phyloP scores from a whole-genome alignment of 345 rosid species.

The Brassica nigra region DNA sequence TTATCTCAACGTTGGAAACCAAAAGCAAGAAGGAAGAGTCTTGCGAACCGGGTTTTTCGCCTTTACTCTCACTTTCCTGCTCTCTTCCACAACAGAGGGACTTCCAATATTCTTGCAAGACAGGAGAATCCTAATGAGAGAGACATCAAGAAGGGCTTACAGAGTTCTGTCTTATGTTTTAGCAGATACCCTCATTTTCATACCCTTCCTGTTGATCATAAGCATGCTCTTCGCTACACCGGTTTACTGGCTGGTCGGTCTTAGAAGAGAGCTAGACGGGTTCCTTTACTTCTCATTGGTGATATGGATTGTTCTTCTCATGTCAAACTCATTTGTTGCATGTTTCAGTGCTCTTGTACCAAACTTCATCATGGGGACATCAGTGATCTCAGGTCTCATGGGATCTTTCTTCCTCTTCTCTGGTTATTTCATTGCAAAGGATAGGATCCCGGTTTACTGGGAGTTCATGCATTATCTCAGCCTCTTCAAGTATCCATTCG shows the following conservation, averaged over 20 bases:
- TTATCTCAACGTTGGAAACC: conserved; percentile 61
- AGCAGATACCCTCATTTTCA: conserved; percentile 66
- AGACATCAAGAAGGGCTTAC: conserved; percentile 81
- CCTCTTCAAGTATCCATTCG: conserved; percentile 64
- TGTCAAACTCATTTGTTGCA: conserved; percentile 88
- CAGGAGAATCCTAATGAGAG: conserved; percentile 72
- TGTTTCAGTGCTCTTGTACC: conserved; percentile 95
- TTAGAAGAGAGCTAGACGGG: conserved; percentile 56
- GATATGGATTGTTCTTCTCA: conserved; percentile 64
- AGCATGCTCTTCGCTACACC: conserved; percentile 69
- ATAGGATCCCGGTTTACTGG: conserved; percentile 77
- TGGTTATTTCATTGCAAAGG: conserved; percentile 74
- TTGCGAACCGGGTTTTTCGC: conserved; percentile 81
- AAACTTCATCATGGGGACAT: conserved; percentile 91
- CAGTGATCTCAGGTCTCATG: conserved; percentile 83
- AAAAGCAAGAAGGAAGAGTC: conserved; percentile 45
- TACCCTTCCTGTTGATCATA: conserved; percentile 72
- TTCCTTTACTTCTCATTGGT: conserved; percentile 73
- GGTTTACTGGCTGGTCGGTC: conserved; percentile 87
- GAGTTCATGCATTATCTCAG: conserved; percentile 84
- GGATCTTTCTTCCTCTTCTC: conserved; percentile 95
- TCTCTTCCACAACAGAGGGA: conserved; percentile 88
- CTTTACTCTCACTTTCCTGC: conserved; percentile 80
- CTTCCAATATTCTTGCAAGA: conserved; percentile 88
- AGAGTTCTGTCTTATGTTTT: conserved; percentile 67